A percentile compares a stretch with the other conserved stretches of the same genome.
Conservation (phyloP, 202 grass and related monocot species). For the Tripidium arundinaceum region DNA sequence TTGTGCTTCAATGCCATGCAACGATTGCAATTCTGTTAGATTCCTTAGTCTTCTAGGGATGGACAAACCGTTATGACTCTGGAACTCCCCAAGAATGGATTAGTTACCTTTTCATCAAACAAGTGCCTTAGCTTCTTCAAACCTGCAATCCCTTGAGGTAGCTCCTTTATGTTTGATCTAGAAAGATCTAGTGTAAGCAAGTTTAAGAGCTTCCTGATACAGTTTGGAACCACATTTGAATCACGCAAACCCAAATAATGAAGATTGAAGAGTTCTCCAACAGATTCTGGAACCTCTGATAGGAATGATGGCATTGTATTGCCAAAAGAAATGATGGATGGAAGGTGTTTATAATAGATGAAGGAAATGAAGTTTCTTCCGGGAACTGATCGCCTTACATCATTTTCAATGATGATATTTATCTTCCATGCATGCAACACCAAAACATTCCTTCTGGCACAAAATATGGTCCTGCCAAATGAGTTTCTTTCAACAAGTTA, state of each 20-base stretch:
- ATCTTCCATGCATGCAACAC: background rate
- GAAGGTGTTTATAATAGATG: background rate
- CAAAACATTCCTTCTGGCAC: conserved; percentile 15
- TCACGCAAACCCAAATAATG: conserved; percentile 31
- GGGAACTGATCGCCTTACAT: background rate
- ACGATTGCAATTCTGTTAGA: background rate
- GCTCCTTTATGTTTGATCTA: conserved; percentile 22
- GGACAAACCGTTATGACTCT: background rate
- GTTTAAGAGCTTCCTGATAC: conserved; percentile 27
- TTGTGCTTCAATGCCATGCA: too few species aligned
- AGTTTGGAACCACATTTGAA: conserved; percentile 27
- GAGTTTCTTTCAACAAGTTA: too few species aligned
- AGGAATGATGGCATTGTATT: background rate
- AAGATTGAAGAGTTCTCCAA: conserved; percentile 41
- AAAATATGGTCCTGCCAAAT: too few species aligned
- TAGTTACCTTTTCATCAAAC: background rate
- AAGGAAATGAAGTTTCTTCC: too few species aligned
- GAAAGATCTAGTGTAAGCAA: conserved; percentile 43
- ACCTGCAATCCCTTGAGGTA: conserved; percentile 27
- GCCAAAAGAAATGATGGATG: conserved; percentile 22
- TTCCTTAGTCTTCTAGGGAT: conserved; percentile 5
- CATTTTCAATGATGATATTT: background rate
- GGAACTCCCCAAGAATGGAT: background rate
- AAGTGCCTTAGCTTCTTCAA: conserved; percentile 34
- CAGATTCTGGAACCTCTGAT: conserved; percentile 9